These are phyloP conservation scores for Leccinum ponderosum DNA, from an alignment of 1,284 basidiomycete genomes.

Conservation along the genomic window DNA sequence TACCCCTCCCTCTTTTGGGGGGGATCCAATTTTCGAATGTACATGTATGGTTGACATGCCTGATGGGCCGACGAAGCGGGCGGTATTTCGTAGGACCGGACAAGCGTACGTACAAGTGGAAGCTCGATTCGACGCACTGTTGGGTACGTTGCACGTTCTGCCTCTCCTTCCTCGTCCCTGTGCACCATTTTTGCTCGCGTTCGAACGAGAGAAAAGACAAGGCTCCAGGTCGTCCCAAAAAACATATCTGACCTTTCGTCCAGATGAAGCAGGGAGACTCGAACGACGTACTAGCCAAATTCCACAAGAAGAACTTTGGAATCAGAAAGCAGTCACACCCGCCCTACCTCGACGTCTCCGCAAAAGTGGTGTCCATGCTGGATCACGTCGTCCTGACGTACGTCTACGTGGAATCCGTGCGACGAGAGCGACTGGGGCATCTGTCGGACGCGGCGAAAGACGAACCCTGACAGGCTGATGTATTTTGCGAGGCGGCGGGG, in stretches of 20 bases:
- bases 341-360: slow-evolving; percentile 24
- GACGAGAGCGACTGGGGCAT: slow-evolving; percentile 23
- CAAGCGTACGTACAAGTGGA: slow-evolving; percentile 31
- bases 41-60: not conserved
- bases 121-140: slow-evolving; percentile 23
- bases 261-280: slow-evolving; percentile 27
- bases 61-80: slow-evolving; percentile 16
- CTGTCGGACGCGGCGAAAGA: not conserved
- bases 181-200: not conserved
- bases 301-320: slow-evolving; percentile 28
- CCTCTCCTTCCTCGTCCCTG: not conserved
- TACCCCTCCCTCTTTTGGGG: not conserved
- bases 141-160: slow-evolving; percentile 18
- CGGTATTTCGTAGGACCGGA: slow-evolving; percentile 32
- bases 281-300: slow-evolving; percentile 15
- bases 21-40: not conserved
- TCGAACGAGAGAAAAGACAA: not conserved
- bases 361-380: slow-evolving; percentile 17
- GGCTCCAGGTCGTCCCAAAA: not conserved
- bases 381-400: slow-evolving; percentile 29
- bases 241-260: not conserved
- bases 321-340: slow-evolving; percentile 23
- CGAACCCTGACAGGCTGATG: not conserved
- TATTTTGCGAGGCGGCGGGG: too few species aligned
- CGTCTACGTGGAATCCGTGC: slow-evolving; percentile 26